phyloP scores from a whole-genome alignment of 1,139 yeast genomes.

The Pichiaceae sp. region DNA sequence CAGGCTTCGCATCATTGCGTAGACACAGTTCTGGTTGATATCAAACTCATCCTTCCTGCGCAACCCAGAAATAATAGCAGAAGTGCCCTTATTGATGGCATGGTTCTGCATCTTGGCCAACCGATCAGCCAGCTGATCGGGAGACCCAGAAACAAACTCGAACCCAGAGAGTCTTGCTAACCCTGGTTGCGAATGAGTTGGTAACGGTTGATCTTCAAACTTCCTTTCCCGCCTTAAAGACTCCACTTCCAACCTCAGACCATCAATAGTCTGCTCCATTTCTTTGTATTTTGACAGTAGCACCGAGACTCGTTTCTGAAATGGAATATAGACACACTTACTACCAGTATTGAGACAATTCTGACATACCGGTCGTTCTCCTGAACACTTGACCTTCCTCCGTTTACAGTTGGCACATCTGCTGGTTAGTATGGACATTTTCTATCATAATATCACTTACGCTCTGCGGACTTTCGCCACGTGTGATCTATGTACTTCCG shows the following conservation, averaged over 20 bases:
- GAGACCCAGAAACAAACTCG: neutral
- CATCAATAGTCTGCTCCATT: conserved; percentile 8
- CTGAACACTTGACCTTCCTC: conserved; percentile 16
- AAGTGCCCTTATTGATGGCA: neutral
- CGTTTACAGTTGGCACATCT: conserved; percentile 9
- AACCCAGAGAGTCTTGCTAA: neutral
- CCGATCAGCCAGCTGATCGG: conserved; percentile 2
- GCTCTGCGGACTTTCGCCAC: no score
- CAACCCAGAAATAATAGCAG: neutral
- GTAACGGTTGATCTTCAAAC: no score
- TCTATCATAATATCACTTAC: no score
- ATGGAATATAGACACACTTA: conserved; percentile 16
- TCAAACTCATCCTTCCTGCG: conserved; percentile 3
- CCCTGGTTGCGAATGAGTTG: neutral
- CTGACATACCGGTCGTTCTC: conserved; percentile 14
- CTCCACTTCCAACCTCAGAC: conserved; percentile 1
- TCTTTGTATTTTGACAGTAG: conserved; percentile 12
- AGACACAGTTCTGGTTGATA: conserved; percentile 4
- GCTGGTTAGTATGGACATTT: no score
- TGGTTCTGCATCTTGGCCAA: conserved; percentile 9
- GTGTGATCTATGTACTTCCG: no score
- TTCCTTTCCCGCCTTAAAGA: neutral
- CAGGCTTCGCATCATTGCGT: conserved; percentile 6
- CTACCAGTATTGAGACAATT: conserved; percentile 5
- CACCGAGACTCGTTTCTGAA: conserved; percentile 15